Base-by-base conservation (phyloP, 2,329 filamentous ascomycete genomes). In the Penicillium sp. region DNA sequence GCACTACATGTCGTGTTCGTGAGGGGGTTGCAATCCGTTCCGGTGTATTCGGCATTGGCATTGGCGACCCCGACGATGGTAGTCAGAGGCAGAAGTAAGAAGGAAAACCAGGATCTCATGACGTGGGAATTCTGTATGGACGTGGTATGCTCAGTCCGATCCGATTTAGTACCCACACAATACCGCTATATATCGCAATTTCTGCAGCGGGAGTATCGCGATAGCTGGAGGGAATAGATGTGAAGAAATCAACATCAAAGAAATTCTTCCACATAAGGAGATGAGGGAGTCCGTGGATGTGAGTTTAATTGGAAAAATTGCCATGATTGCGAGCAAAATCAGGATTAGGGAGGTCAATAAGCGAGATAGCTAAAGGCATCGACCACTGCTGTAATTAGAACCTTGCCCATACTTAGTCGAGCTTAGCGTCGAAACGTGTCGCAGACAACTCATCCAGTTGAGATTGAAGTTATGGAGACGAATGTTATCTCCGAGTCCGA, bases 21-120 rank as follows among this genome's bases (percentile, higher is more conserved):
- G 68, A 88, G 80, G 5, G 92, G 92, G 69, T 95, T 87, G 79
- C 92, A 97, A 45, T 81, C 74, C 10, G 90, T 91, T 29, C 48
- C 53, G 11, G 53, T 56, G 15, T 56, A 56, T 27, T 52, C 47
- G 8, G 25, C 11, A 7, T 5, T 41, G 5, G 25, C 47, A 13
- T 27, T 40, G 4, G 15, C 15, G 15, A 38, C 16, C 8, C 21
- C 15, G 15, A 15, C 15, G 4, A 46, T 15, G 1, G 19, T 13
- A 3, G 19, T 33, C 25, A 56, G 41, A 10, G 31, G 27, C 8
- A 52, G 2, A 9, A 56, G 19, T 6, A 44, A 6, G 31, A 44
- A 16, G 1, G 38, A n/a, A 10, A 19, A 1, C 21, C 19, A 45
- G 10, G 31, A 29, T 4, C 7, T 16, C 53, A 56, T 56, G 10